Percentiles rank a stretch among this genome's conserved stretches.
Evolutionary conservation across 495 filamentous ascomycete species (phyloP).

Genomic region (Massariosphaeria phaeospora): DNA sequence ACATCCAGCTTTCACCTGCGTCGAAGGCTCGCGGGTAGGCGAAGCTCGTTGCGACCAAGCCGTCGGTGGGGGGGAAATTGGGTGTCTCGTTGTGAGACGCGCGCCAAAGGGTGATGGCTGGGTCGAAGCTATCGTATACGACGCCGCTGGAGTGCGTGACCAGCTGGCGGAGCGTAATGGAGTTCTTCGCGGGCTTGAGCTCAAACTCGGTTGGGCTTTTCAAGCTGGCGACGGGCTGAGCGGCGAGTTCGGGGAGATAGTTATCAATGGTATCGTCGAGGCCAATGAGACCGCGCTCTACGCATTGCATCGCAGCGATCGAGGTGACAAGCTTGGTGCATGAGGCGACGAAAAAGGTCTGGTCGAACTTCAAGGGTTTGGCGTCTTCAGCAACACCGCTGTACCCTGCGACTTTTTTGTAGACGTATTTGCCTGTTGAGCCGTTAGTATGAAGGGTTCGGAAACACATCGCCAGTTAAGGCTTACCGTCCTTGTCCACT

Average conservation of each 20-base stretch:
- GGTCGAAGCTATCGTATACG: conserved; percentile 44
- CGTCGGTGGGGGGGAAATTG: background rate
- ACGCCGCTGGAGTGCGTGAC: conserved; percentile 50
- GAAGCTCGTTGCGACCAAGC: conserved; percentile 34
- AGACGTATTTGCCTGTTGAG: conserved; percentile 31
- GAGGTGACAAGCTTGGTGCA: conserved; percentile 38
- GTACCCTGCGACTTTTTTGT: conserved; percentile 27
- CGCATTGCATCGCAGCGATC: conserved; percentile 36
- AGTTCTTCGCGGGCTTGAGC: conserved; percentile 1
- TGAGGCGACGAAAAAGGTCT: conserved; percentile 33
- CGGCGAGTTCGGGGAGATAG: conserved; percentile 34
- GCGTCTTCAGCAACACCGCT: conserved; percentile 12
- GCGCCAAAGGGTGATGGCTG: conserved; percentile 19
- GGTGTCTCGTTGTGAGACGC: conserved; percentile 11
- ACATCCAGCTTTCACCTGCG: conserved; percentile 50
- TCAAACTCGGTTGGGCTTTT: background rate
- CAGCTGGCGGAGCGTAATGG: conserved; percentile 35
- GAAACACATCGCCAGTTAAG: background rate
- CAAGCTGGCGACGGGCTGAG: conserved; percentile 25
- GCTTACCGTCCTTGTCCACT: conserved; percentile 12
- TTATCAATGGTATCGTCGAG: conserved; percentile 36
- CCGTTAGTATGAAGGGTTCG: background rate
- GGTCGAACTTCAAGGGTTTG: conserved; percentile 28
- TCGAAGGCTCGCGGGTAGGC: conserved; percentile 45
- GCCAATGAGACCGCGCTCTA: conserved; percentile 36